A percentile compares a stretch with the other conserved stretches of the same genome.
Conservation (phyloP, 208 protist species). For the Trypanosoma mega region DNA sequence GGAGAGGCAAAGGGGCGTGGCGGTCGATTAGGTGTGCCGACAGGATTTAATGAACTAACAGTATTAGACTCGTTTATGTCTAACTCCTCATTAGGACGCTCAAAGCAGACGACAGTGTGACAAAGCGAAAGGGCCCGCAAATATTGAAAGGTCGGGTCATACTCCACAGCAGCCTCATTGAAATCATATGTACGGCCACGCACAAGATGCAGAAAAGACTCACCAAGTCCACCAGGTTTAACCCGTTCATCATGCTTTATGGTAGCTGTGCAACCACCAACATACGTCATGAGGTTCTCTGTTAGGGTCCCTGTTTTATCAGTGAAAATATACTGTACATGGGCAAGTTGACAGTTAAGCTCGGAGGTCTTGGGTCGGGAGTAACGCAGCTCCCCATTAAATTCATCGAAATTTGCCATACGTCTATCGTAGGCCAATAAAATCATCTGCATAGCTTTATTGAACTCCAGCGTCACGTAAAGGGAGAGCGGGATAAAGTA, state of each 20-base stretch:
- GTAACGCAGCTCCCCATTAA: conserved; percentile 45
- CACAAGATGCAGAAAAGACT: conserved; percentile 31
- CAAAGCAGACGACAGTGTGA: conserved; percentile 83
- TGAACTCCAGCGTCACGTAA: conserved; percentile 88
- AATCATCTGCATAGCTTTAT: conserved; percentile 82
- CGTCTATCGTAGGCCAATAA: conserved; percentile 71
- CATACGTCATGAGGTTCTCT: conserved; percentile 89
- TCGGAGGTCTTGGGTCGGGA: conserved; percentile 79
- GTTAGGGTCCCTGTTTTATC: conserved; percentile 93
- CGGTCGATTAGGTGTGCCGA: background rate
- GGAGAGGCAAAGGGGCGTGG: background rate
- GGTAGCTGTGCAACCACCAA: conserved; percentile 49
- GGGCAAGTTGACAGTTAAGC: conserved; percentile 83
- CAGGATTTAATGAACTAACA: too few relatives aligned
- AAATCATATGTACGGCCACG: conserved; percentile 19
- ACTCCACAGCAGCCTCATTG: conserved; percentile 42
- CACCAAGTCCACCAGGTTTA: conserved; percentile 61
- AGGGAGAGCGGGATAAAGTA: conserved; percentile 88
- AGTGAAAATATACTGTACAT: conserved; percentile 88
- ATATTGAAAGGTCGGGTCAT: conserved; percentile 54
- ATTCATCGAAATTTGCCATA: conserved; percentile 75
- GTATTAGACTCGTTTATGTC: too few relatives aligned
- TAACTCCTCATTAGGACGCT: conserved; percentile 21
- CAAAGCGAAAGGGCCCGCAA: conserved; percentile 68
- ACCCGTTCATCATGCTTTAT: conserved; percentile 51